Evolutionary conservation across 2,329 filamentous ascomycete genomes (phyloP).

Genomic region (Scedosporium apiospermum): DNA sequence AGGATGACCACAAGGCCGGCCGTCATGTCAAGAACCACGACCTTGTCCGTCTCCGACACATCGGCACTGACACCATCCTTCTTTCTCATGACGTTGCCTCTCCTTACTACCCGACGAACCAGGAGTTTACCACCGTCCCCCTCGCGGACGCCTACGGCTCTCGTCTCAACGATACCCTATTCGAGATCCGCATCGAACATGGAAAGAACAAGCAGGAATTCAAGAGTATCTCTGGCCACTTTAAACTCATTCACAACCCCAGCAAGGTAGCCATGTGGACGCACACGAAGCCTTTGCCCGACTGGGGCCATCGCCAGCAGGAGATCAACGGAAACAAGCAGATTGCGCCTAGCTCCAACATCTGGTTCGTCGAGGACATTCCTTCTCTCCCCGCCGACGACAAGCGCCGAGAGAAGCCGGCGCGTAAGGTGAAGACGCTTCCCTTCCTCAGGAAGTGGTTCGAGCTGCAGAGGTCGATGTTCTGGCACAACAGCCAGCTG

Average conservation of each 20-base stretch:
- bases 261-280: slow-evolving; percentile 99
- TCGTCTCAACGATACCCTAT: slow-evolving; percentile 81
- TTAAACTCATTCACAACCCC: slow-evolving; percentile 90
- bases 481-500: slow-evolving; percentile 97
- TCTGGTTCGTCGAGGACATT: slow-evolving; percentile 91
- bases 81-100: slow-evolving; percentile 96
- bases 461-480: slow-evolving; percentile 95
- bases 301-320: slow-evolving; percentile 95
- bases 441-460: slow-evolving; percentile 92
- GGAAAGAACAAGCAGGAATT: slow-evolving; percentile 76
- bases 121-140: slow-evolving; percentile 86
- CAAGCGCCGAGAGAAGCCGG: slow-evolving; percentile 63
- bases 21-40: slow-evolving; percentile 74
- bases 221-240: slow-evolving; percentile 82
- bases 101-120: slow-evolving; percentile 92
- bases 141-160: slow-evolving; percentile 61
- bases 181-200: slow-evolving; percentile 83
- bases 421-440: slow-evolving; percentile 70
- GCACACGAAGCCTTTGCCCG: slow-evolving; percentile 85
- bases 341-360: slow-evolving; percentile 75
- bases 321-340: slow-evolving; percentile 99
- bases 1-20: slow-evolving; percentile 45
- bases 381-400: slow-evolving; percentile 66
- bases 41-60: slow-evolving; percentile 73
- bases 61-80: slow-evolving; percentile 77